phyloP scores from a whole-genome alignment of 2,329 filamentous ascomycete genomes.

The Ophioceras dolichostomum region DNA sequence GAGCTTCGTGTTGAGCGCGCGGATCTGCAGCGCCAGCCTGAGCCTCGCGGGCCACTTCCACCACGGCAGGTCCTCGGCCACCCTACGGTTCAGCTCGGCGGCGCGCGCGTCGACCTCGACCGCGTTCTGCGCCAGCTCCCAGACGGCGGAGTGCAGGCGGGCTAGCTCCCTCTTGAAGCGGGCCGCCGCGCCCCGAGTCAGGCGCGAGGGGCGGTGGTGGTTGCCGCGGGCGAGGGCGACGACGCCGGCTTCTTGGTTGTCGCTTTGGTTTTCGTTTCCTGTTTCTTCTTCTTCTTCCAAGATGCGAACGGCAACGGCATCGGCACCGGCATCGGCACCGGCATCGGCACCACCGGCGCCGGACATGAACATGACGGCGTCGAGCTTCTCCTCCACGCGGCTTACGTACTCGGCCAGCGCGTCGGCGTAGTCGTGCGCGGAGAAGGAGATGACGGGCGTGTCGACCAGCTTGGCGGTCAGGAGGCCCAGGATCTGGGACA shows the following conservation, averaged over 20 bases:
- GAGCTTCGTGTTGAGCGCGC: conserved; percentile 61
- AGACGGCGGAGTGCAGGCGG: conserved; percentile 19
- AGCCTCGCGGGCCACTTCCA: conserved; percentile 63
- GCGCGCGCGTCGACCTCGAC: conserved; percentile 32
- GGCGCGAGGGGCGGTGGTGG: conserved; percentile 7
- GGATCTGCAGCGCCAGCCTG: conserved; percentile 38
- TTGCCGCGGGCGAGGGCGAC: conserved; percentile 15
- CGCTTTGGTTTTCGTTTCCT: too few species aligned
- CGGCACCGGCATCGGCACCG: too few species aligned
- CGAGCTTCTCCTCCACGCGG: conserved; percentile 35
- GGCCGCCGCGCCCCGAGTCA: conserved; percentile 1
- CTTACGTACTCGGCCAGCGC: conserved; percentile 40
- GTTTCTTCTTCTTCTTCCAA: too few species aligned
- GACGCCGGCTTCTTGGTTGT: background rate
- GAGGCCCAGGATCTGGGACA: conserved; percentile 53
- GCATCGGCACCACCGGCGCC: too few species aligned
- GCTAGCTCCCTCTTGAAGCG: conserved; percentile 14
- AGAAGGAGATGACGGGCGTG: conserved; percentile 49
- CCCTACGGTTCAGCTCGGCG: conserved; percentile 20
- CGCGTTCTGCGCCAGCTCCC: conserved; percentile 22
- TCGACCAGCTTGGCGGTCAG: conserved; percentile 50
- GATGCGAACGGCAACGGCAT: background rate
- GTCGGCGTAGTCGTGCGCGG: conserved; percentile 50
- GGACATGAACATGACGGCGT: conserved; percentile 12
- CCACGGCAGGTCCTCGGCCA: conserved; percentile 52